phyloP scores from a whole-genome alignment of 106 monocot species.

The Acanthochlamys bracteata region DNA sequence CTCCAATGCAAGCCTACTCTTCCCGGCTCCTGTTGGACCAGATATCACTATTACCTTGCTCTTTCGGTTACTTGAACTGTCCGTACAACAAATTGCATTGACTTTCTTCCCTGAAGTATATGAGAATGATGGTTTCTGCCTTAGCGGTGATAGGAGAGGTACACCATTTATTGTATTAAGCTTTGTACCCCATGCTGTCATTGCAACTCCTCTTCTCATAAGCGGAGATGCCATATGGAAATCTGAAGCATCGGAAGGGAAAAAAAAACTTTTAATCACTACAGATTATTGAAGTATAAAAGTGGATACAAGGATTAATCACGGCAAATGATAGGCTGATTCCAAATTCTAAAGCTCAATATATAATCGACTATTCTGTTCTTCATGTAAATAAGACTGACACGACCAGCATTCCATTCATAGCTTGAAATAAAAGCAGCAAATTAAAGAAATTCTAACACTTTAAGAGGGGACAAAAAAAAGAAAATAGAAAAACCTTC shows the following conservation, averaged over 20 bases:
- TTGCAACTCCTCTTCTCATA: conserved; percentile 1
- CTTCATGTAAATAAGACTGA: no score
- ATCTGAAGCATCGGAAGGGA: not conserved
- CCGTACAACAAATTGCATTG: conserved; percentile 2
- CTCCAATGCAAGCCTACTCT: conserved; percentile 54
- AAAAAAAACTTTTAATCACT: not conserved
- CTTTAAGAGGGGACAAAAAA: no score
- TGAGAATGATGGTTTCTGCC: not conserved
- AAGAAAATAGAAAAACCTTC: no score
- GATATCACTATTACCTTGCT: conserved; percentile 63
- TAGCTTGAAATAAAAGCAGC: no score
- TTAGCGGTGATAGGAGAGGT: conserved; percentile 5
- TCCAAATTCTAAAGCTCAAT: no score
- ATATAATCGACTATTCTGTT: no score
- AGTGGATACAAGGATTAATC: no score
- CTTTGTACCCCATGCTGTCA: conserved; percentile 10
- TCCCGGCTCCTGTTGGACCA: conserved; percentile 63
- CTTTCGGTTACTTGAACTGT: conserved; percentile 20
- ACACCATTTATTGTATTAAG: conserved; percentile 1
- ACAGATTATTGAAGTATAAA: not conserved
- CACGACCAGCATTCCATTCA: no score
- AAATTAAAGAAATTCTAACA: no score
- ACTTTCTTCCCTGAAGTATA: not conserved
- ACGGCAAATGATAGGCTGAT: no score
- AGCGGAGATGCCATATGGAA: conserved; percentile 3